Base-by-base conservation (phyloP, 169 alveolate genomes). In the Plasmodium reichenowi region DNA sequence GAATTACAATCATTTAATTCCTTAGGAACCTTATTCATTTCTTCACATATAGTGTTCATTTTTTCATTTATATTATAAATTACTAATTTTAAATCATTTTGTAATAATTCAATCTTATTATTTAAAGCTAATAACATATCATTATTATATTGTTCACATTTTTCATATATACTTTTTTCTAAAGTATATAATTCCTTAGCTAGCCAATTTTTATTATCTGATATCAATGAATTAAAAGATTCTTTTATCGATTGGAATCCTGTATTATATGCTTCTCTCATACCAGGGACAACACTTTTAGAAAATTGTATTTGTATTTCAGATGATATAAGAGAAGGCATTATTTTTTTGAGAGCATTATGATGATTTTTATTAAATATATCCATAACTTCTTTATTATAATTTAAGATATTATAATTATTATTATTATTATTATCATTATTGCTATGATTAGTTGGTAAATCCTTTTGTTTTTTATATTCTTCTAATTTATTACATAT, bases 201-300 rank as follows among this genome's bases (percentile, higher is more conserved):
- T 50, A 78, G 3, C 89, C 60, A 66, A 26, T 78, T 17, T 24
- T 1, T 78, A 13, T 78, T 78, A 26, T 78, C 89, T 7, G n/a
- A 8, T n/a, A 78, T 43, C 7, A 78, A 66, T 24, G 70, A 45
- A 22, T 64, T 78, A 29, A 78, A 56, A 0, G 89, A 67, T 22
- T 78, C 89, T 45, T 50, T 63, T 15, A 78, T 78, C 0, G 89
- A 63, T 13, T 78, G 89, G n/a, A 78, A 78, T 0, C 89, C 89
- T 43, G 89, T 78, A 45, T 78, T 78, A 45, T 78, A 78, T 0
- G 89, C 89, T 50, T 78, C 89, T 22, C 54, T 63, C 89, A 78
- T 78, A 0, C 89, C 89, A 8, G 89, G 89, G 2, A 78, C 68
- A 8, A 78, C 76, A 64, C 89, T 78, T 26, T 78, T 78, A 17